These are phyloP conservation scores for Inonotus hispidus DNA, from an alignment of 1,284 basidiomycete species.

Conservation along the genomic window DNA sequence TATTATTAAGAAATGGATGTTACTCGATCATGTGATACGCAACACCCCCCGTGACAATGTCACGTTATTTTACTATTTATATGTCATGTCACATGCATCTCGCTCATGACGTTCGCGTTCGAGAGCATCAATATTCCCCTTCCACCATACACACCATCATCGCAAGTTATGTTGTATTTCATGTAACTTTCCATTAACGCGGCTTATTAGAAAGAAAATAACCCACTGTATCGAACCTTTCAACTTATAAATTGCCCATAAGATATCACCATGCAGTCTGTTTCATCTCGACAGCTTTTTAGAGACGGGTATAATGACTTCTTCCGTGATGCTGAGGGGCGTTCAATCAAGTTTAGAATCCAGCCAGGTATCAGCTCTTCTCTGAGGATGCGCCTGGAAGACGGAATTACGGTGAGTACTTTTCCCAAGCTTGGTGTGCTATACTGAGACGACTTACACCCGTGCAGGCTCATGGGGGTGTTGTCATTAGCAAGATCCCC, in stretches of 20 bases:
- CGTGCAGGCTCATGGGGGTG: conserved; percentile 9
- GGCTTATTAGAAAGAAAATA: too few species aligned
- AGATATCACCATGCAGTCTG: neutral
- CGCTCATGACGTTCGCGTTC: too few species aligned
- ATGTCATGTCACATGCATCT: too few species aligned
- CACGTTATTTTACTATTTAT: too few species aligned
- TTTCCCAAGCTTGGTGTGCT: neutral
- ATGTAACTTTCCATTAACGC: too few species aligned
- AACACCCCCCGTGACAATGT: too few species aligned
- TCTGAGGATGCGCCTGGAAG: neutral
- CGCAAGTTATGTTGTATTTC: too few species aligned
- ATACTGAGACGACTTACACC: neutral
- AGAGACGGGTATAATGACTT: neutral
- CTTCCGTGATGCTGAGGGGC: conserved; percentile 7
- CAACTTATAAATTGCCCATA: too few species aligned
- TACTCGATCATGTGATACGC: too few species aligned
- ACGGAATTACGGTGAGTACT: conserved; percentile 5
- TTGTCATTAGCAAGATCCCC: conserved; percentile 12
- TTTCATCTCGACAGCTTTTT: neutral
- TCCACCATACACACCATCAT: too few species aligned
- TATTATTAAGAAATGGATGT: neutral
- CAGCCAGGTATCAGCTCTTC: neutral
- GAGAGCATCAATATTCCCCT: too few species aligned
- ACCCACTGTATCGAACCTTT: too few species aligned
- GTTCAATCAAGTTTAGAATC: conserved; percentile 11